Base-by-base conservation (phyloP, 345 rosid species). In the Jatropha curcas region DNA sequence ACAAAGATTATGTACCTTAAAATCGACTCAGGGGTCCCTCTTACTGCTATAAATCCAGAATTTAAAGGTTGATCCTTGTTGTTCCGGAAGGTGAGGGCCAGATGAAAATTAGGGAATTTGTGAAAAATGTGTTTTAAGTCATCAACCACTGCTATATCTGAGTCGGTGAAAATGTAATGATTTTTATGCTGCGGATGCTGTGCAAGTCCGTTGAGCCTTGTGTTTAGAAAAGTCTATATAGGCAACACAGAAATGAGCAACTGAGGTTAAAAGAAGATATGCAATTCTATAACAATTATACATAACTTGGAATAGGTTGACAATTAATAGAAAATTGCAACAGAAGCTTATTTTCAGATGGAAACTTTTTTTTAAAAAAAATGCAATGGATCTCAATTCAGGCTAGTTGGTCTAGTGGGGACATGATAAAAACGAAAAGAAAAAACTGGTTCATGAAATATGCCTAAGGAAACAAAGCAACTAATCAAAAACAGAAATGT, bases 51-150 rank as follows among this genome's bases (percentile, higher is more conserved):
- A 79, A 89, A 91, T 65, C 98, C 98, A 33, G 99, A 95, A 83
- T 92, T 92, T 72, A 95, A 81, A 51, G 99, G 99, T 60, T 95
- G 97, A 25, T 88, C 91, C 87, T 91, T 95, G 77, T 91, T 95
- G 85, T 91, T 95, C 48, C 98, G 86, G 86, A 92, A 95, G 52
- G 97, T 95, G 53, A 95, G 91, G 70, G 96, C 98, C 69, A 92
- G 30, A 74, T 89, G 90, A 76, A 95, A 95, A 74, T 82, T 70
- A 66, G 86, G 85, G 70, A 89, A 73, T 74, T 78, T 75, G 3
- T 67, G 80, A 74, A 95, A 95, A 74, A 88, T 80, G 75, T 75
- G 80, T 58, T 88, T 90, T 0, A 92, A 77, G 81, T 92, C 86
- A 76, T 84, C 87, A 71, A 91, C 92, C 58, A 92, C 88, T 9